These are phyloP conservation scores for Aphanomyces stellatus DNA, from an alignment of 352 stramenopile species.

Conservation along the genomic window DNA sequence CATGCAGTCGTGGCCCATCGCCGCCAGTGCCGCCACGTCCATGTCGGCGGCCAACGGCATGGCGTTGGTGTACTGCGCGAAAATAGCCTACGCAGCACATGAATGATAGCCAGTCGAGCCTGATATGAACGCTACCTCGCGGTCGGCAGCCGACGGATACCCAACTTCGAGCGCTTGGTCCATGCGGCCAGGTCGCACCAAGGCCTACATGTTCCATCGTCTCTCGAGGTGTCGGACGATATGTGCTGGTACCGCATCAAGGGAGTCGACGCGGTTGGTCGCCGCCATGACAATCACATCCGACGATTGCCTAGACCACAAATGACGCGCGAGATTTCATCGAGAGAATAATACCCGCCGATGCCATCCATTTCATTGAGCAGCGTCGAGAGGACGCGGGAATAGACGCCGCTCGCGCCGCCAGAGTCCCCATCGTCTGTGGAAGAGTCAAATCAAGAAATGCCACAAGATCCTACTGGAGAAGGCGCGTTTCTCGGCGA, in stretches of 20 bases:
- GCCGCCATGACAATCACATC: constrained; percentile 64
- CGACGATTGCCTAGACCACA: neutral
- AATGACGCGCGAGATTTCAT: neutral
- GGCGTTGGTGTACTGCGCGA: constrained; percentile 45
- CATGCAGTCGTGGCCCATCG: constrained; percentile 17
- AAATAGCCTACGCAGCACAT: too few relatives aligned
- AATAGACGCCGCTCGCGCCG: constrained; percentile 48
- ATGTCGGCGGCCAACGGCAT: constrained; percentile 64
- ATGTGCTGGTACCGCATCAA: constrained; percentile 32
- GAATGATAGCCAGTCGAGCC: too few relatives aligned
- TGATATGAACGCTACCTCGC: too few relatives aligned
- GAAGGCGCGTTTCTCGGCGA: constrained; percentile 67
- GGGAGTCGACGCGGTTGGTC: constrained; percentile 56
- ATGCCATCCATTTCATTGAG: constrained; percentile 83
- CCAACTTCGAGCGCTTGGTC: constrained; percentile 61
- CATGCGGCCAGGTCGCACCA: constrained; percentile 69
- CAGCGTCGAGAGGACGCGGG: constrained; percentile 72
- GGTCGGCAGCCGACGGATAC: constrained; percentile 39
- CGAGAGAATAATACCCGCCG: constrained; percentile 26
- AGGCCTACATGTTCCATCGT: constrained; percentile 22
- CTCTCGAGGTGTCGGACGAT: neutral
- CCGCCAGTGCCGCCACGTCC: constrained; percentile 34
- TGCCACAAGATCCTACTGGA: constrained; percentile 2
- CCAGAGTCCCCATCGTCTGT: too few relatives aligned
- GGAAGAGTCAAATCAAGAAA: neutral